These are phyloP conservation scores for Sporothrix humicola DNA, from an alignment of 2,329 filamentous ascomycete genomes.

Conservation along the genomic window DNA sequence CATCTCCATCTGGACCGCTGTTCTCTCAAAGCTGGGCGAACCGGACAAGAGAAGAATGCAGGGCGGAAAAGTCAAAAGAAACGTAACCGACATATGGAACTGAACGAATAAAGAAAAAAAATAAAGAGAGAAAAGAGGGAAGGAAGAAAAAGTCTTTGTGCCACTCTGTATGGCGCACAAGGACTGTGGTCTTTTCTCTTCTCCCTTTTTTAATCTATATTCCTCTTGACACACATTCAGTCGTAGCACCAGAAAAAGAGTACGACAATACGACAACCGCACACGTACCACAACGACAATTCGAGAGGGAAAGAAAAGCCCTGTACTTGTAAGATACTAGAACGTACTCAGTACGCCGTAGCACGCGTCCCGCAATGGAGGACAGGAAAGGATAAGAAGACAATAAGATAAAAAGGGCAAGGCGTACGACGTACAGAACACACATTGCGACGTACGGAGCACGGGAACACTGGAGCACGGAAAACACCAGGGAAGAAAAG, in stretches of 20 bases:
- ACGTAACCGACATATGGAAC: neutral
- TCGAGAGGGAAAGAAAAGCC: neutral
- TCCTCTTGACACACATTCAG: neutral
- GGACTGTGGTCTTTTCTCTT: neutral
- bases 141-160: neutral
- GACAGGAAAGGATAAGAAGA: neutral
- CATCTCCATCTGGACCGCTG: neutral
- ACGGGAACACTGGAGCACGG: constrained; percentile 7
- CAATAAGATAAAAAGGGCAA: neutral
- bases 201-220: neutral
- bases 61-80: constrained; percentile 7
- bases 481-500: neutral
- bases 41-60: neutral
- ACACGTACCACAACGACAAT: neutral
- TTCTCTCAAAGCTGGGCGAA: neutral
- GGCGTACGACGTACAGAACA: neutral
- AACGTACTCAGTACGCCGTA: constrained; percentile 13
- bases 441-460: neutral
- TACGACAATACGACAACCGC: constrained; percentile 5
- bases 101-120: neutral
- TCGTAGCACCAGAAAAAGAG: neutral
- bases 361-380: neutral
- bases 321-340: constrained; percentile 2
- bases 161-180: neutral
- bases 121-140: neutral